phyloP scores from a whole-genome alignment of 2,329 filamentous ascomycete species.

The Fonsecaea nubica region DNA sequence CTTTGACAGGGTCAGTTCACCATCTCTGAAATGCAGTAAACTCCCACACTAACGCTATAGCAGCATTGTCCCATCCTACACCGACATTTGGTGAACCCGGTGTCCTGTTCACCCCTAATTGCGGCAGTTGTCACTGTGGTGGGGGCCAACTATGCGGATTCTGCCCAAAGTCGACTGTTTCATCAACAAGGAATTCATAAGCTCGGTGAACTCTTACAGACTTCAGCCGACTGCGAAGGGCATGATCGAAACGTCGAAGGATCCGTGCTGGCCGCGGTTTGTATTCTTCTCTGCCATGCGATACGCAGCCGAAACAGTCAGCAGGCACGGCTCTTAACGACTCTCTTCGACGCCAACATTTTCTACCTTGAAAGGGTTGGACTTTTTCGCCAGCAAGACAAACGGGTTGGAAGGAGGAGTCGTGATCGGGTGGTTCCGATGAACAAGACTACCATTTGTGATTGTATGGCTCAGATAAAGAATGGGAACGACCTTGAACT shows the following conservation, averaged over 20 bases:
- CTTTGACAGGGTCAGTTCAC: slow-evolving; percentile 7
- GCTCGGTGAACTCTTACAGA: neutral
- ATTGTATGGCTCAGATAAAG: neutral
- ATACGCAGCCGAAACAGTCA: slow-evolving; percentile 2
- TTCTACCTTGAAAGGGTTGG: neutral
- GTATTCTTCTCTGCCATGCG: slow-evolving; percentile 5
- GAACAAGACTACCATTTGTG: neutral
- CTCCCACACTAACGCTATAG: neutral
- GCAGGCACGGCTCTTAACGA: slow-evolving; percentile 7
- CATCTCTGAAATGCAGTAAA: neutral
- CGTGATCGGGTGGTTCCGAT: neutral
- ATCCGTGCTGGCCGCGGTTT: neutral
- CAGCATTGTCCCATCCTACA: neutral
- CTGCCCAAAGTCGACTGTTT: neutral
- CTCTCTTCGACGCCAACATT: neutral
- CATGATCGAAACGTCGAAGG: neutral
- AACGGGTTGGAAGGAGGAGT: neutral
- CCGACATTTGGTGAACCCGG: neutral
- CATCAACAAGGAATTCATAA: neutral
- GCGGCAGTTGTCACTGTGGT: neutral
- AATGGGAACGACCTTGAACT: neutral
- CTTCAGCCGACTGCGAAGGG: neutral
- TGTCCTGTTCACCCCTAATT: neutral
- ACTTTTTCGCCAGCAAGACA: neutral
- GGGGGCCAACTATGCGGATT: neutral